Evolutionary conservation across 768 basidiomycete species (phyloP), one percentile per base, ranked within the genome.

Genomic region (Neoboletus brunneissimus): DNA sequence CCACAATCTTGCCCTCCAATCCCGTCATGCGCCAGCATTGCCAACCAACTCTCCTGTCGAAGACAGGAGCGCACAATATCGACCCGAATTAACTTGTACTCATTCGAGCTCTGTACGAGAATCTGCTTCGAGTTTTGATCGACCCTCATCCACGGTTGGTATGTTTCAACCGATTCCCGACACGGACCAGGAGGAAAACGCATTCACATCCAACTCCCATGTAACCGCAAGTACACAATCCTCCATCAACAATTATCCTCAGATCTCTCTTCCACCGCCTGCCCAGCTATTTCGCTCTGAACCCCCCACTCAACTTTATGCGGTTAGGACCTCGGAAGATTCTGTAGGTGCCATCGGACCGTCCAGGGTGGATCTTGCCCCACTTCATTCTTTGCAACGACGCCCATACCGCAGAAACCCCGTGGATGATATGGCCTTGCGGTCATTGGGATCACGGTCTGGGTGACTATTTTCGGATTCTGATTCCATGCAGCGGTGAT

Each of bases 371-470:
- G 78, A 77, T 55, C 77, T 89, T 16, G 84, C 82, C 8, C 86
- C 87, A 15, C 75, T 89, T 48, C 73, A 80, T 51, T 72, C 80
- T 20, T 73, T 87, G 53, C 77, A 75, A 44, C 78, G 84, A 42
- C 81, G 82, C 60, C 79, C 81, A 8, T 88, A 85, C 53, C 76
- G 79, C 48, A 79, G 88, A 54, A 77, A 85, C 53, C 83, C 82
- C 25, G 62, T 76, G 29, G 88, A 89, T 67, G 88, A 89, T 61
- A 78, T 77, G 56, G 78, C 81, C 38, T 66, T 89, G 63, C 76
- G 86, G 38, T 67, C 79, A 51, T 72, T 85, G 44, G 69, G 71
- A 38, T 70, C 74, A 47, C 72, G 71, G 48, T 65, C 72, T 35
- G 72, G 67, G 68, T 73, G 72, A 72, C 69, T 71, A 69, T 67